These are phyloP conservation scores for Fusarium sp. DNA, from an alignment of 2,329 filamentous ascomycete species.

Conservation along the genomic window DNA sequence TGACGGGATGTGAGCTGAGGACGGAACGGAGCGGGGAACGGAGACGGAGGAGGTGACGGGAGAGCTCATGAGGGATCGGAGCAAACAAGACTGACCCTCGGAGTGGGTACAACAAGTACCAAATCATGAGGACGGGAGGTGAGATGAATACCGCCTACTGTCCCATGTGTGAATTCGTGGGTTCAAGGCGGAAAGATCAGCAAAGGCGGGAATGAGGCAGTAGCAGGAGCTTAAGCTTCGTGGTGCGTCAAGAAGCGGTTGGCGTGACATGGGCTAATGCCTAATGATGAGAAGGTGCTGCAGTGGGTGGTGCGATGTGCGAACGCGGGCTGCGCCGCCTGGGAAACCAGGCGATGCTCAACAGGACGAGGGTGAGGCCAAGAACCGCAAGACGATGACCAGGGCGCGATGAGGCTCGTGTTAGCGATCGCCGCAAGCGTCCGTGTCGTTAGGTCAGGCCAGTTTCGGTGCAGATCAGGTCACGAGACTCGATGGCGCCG, in stretches of 20 bases:
- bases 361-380: conserved; percentile 21
- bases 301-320: conserved; percentile 42
- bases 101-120: conserved; percentile 82
- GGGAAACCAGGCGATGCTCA: conserved; percentile 32
- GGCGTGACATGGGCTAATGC: conserved; percentile 42
- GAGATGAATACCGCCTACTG: conserved; percentile 29
- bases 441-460: conserved; percentile 27
- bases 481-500: conserved; percentile 32
- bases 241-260: conserved; percentile 22
- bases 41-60: conserved; percentile 22
- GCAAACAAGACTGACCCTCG: conserved; percentile 71
- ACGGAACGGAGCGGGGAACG: conserved; percentile 16
- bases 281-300: conserved; percentile 25
- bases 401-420: conserved; percentile 38
- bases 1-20: conserved; percentile 34
- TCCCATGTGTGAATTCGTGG: conserved; percentile 39
- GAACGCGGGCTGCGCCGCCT: conserved; percentile 35
- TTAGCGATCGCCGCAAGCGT: conserved; percentile 26
- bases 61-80: conserved; percentile 20
- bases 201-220: conserved; percentile 14
- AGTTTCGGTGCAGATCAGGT: conserved; percentile 26
- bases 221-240: conserved; percentile 26
- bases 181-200: conserved; percentile 17
- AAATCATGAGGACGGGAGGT: conserved; percentile 69
- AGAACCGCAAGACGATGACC: conserved; percentile 19